A percentile compares a stretch with the other conserved stretches of the same genome.
These are phyloP conservation scores for Ophiostoma tasmaniense DNA, from an alignment of 2,329 filamentous ascomycete genomes.

Conservation along the genomic window DNA sequence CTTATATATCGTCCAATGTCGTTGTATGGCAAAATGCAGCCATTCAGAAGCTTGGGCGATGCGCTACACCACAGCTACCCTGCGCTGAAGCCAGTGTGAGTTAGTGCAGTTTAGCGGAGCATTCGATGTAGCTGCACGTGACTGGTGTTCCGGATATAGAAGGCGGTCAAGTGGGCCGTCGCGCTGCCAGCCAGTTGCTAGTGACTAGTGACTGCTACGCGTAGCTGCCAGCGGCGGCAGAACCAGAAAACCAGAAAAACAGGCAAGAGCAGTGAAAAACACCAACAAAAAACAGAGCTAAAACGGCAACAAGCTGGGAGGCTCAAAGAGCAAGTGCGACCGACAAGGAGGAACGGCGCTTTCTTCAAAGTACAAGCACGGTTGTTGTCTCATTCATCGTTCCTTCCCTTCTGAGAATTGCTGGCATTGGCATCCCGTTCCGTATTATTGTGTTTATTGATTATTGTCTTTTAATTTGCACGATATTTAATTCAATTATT, in stretches of 20 bases:
- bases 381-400: background rate
- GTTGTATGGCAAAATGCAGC: background rate
- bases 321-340: background rate
- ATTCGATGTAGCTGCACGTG: background rate
- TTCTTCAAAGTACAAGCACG: background rate
- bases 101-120: background rate
- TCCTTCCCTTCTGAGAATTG: background rate
- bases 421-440: background rate
- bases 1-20: background rate
- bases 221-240: background rate
- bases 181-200: background rate
- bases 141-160: background rate
- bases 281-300: background rate
- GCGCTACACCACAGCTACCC: background rate
- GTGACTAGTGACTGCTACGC: background rate
- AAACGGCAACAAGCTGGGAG: background rate
- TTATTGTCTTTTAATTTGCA: background rate
- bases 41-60: slow-evolving; percentile 2
- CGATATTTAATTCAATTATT: background rate
- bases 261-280: background rate
- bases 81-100: background rate
- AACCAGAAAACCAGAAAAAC: background rate
- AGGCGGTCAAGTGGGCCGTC: background rate
- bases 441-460: background rate
- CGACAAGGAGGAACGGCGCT: background rate